Evolutionary conservation across 331 rosid genomes (phyloP), one percentile per base, ranked within the genome.

Genomic region (Quercus lobata): DNA sequence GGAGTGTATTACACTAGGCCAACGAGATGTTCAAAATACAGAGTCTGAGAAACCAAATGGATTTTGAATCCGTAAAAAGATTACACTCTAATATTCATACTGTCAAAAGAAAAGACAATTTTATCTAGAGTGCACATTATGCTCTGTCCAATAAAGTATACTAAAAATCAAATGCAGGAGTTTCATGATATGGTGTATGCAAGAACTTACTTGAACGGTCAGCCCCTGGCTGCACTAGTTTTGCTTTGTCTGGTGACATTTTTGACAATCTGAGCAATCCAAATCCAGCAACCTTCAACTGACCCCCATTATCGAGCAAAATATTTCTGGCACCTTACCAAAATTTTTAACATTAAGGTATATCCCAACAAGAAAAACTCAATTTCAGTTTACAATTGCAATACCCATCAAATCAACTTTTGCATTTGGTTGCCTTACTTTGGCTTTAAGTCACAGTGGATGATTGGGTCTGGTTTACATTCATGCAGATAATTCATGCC

Each of bases 251-350:
- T 75, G 91, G 86, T 75, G 98, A 86, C 60, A 92, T 77, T 58
- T 82, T 86, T 4, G 92, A 92, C 83, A 93, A 79, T 57, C 88
- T 84, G 76, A 86, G 83, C 84, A 85, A 84, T 70, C 99, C 99
- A 78, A 96, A 96, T 81, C 99, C 99, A 77, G 97, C 89, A 71
- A 96, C 85, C 87, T 96, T 96, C 88, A 90, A 72, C 71, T 92
- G 97, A 72, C 97, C 97, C 84, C 99, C 99, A 90, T 73, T 93
- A 88, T 96, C 97, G 90, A 93, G 95, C 97, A 96, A 96, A 90
- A 96, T 89, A 89, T 96, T 96, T 93, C 99, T 96, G 97, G 97
- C 98, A 96, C 98, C 98, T 96, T 96, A 92, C 92, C 91, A 77
- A 91, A 87, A 88, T 87, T 90, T 90, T 84, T 81, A 78, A 89